Conservation (phyloP, 495 filamentous ascomycete species). For the Penicillium verhagenii region DNA sequence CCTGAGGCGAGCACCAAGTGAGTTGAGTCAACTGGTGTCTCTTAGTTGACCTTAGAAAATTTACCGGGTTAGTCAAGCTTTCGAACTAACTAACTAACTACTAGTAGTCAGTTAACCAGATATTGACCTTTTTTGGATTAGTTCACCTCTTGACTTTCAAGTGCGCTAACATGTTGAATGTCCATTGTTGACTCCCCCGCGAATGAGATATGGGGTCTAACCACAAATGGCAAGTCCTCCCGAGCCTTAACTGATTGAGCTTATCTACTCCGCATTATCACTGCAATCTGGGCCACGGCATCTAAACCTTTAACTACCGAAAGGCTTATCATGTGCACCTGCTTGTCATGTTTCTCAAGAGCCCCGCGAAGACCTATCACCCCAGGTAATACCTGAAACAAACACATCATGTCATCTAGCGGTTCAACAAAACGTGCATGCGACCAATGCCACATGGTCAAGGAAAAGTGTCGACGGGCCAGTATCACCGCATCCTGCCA, state of each 20-base stretch:
- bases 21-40: not conserved
- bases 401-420: not conserved
- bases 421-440: slow-evolving; percentile 9
- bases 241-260: not conserved
- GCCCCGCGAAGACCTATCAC: not conserved
- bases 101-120: not conserved
- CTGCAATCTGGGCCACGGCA: not conserved
- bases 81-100: too few relatives aligned
- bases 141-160: too few relatives aligned
- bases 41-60: not conserved
- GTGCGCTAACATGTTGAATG: too few relatives aligned
- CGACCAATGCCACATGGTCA: slow-evolving; percentile 13
- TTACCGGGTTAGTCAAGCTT: too few relatives aligned
- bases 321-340: not conserved
- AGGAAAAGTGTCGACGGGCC: slow-evolving; percentile 15
- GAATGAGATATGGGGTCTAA: not conserved
- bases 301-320: too few relatives aligned
- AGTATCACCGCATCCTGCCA: slow-evolving; percentile 7
- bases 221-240: not conserved
- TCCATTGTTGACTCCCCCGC: not conserved
- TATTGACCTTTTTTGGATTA: too few relatives aligned
- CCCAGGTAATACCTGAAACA: not conserved
- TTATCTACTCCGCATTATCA: not conserved
- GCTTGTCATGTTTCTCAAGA: not conserved
- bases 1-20: too few relatives aligned